phyloP scores from a whole-genome alignment of 106 monocot species.

The Dendrobium nobile region DNA sequence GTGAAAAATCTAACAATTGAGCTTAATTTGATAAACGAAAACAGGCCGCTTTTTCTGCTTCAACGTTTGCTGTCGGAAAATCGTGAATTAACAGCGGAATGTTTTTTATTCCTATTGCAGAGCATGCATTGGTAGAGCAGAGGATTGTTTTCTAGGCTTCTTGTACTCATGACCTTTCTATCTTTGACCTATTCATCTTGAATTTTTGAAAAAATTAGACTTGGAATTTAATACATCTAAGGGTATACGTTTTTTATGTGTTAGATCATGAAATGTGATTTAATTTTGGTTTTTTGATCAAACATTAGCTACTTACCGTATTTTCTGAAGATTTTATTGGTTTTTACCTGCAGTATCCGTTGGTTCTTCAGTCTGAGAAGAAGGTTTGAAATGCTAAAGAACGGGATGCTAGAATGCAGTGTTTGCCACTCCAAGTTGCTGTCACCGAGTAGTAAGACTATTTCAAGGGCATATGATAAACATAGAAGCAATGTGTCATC shows the following conservation, averaged over 20 bases:
- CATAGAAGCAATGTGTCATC: constrained; percentile 13
- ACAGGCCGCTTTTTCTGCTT: background rate
- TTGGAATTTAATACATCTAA: background rate
- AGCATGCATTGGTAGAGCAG: background rate
- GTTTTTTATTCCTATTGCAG: background rate
- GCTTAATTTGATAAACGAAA: background rate
- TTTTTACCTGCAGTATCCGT: background rate
- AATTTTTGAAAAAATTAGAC: background rate
- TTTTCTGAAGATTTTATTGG: background rate
- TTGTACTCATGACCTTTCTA: background rate
- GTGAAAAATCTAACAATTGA: background rate
- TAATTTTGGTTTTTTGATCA: background rate
- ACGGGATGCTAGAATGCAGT: constrained; percentile 69
- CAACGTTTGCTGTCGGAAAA: background rate
- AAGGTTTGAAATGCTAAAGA: constrained; percentile 33
- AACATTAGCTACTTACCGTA: background rate
- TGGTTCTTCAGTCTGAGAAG: background rate
- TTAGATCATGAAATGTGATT: background rate
- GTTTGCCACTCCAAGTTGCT: constrained; percentile 70
- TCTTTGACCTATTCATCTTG: background rate
- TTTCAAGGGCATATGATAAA: constrained; percentile 79
- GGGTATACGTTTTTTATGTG: background rate
- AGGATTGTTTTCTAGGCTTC: background rate
- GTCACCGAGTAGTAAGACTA: constrained; percentile 39
- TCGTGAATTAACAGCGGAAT: background rate